Conservation (phyloP, 345 rosid species). For the Heritiera fomes region DNA sequence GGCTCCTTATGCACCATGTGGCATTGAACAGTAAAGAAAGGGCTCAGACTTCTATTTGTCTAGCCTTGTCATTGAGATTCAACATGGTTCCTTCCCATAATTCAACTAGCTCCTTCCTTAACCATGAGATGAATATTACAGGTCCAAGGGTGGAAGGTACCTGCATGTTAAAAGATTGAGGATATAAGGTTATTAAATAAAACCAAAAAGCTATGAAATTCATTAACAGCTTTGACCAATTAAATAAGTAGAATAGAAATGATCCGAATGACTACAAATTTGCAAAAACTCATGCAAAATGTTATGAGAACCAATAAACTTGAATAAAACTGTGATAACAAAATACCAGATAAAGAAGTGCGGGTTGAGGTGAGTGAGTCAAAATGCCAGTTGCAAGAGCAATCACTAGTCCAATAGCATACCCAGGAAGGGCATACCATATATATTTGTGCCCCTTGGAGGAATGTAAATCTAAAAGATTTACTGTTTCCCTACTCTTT, state of each 20-base stretch:
- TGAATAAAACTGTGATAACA: slow-evolving; percentile 27
- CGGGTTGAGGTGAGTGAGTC: slow-evolving; percentile 88
- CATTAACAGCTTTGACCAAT: neutral
- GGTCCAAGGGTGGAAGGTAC: slow-evolving; percentile 97
- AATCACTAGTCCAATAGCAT: slow-evolving; percentile 70
- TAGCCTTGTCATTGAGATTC: slow-evolving; percentile 55
- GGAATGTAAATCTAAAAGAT: slow-evolving; percentile 56
- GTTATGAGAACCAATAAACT: neutral
- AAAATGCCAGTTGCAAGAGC: slow-evolving; percentile 86
- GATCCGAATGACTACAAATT: neutral
- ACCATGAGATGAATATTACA: slow-evolving; percentile 72
- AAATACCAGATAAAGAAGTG: slow-evolving; percentile 89
- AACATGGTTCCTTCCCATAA: slow-evolving; percentile 84
- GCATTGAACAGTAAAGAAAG: neutral
- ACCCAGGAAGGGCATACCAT: slow-evolving; percentile 89
- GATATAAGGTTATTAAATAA: neutral
- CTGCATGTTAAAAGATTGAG: slow-evolving; percentile 35
- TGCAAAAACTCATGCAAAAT: slow-evolving; percentile 14
- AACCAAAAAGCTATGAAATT: neutral
- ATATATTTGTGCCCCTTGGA: slow-evolving; percentile 84
- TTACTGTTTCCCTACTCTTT: slow-evolving; percentile 75
- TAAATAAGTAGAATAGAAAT: neutral
- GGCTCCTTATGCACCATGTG: neutral
- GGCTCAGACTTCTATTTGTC: slow-evolving; percentile 67
- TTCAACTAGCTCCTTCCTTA: slow-evolving; percentile 74